Percentiles rank a stretch among this genome's conserved stretches.
Conservation (phyloP, 163 green algal genomes). For the Coccomyxa subellipsoidea region DNA sequence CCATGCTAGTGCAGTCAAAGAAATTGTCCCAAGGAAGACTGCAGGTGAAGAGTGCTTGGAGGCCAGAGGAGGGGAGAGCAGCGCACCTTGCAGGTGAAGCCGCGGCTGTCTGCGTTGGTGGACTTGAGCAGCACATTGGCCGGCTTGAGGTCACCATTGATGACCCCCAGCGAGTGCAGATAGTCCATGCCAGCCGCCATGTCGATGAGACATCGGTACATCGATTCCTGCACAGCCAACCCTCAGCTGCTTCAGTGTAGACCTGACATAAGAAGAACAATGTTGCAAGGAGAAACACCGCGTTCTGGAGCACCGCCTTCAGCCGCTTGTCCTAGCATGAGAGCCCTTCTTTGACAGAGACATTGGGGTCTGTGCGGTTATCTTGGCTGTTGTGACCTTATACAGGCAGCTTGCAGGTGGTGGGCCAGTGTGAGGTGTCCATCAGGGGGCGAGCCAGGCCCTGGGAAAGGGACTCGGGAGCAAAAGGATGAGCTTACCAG, state of each 20-base stretch:
- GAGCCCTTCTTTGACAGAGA: no score
- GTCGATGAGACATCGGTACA: constrained; percentile 41
- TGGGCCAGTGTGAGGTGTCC: no score
- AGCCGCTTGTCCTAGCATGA: no score
- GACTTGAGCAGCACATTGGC: constrained; percentile 73
- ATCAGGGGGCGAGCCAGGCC: no score
- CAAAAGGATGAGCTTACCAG: constrained; percentile 8
- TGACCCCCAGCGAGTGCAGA: constrained; percentile 58
- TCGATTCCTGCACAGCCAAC: constrained; percentile 11
- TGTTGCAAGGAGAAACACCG: no score
- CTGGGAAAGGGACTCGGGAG: no score
- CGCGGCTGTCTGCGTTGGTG: constrained; percentile 43
- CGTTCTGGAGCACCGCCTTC: no score
- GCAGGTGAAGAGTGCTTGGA: not conserved
- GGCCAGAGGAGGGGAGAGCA: not conserved
- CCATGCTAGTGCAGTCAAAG: no score
- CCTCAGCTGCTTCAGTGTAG: no score
- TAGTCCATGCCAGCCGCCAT: constrained; percentile 61
- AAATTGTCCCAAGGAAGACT: not conserved
- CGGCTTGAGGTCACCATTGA: constrained; percentile 71
- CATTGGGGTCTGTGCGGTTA: no score
- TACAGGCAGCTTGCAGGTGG: no score
- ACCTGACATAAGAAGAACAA: not conserved
- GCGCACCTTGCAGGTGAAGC: constrained; percentile 55
- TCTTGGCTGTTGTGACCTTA: no score